Evolutionary conservation across 2,329 filamentous ascomycete genomes (phyloP), one percentile per base, ranked within the genome.

Genomic region (Amylocarpus encephaloides): DNA sequence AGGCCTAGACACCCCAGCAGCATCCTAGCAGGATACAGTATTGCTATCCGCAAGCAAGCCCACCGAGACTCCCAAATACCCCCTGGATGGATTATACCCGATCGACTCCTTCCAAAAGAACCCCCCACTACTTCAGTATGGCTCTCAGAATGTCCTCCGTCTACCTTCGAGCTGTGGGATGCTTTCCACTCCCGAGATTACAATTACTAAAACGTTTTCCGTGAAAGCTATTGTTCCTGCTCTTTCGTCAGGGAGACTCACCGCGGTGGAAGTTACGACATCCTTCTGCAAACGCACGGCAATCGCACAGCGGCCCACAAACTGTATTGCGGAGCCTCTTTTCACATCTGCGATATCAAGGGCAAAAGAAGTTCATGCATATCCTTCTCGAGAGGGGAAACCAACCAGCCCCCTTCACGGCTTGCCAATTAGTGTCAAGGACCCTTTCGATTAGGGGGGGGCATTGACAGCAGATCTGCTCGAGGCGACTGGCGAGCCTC

Each of bases 261-360:
- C 51, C 5, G 58, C 60, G 4, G 44, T 56, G 10, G 68, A 70
- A 12, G 67, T 74, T 1, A 63, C 68, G 0, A 62, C 60, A 4
- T 72, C 71, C 11, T 75, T 75, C 55, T 72, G 70, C 49, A 74
- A 74, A 53, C 65, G 73, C 11, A 71, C 73, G 1, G 68, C 71
- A 1, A 68, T 76, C 30, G 71, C 71, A 1, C 72, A 74, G 39
- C 73, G 75, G 53, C 64, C 71, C 45, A 78, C 74, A 18, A 80
- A 80, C 55, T 71, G 67, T 41, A 58, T 71, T 26, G 69, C 66
- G 3, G 73, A 77, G 51, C 67, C 77, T 1, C 71, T 76, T 50
- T 76, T 78, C 55, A 62, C 70, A 1, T 60, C 68, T 29, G 77
- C 74, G 1, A 58, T 78, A 2, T 49, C 63, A 2, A 62, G 64